Evolutionary conservation across 1,139 yeast genomes (phyloP).

Genomic region (Taiozyma sp.): DNA sequence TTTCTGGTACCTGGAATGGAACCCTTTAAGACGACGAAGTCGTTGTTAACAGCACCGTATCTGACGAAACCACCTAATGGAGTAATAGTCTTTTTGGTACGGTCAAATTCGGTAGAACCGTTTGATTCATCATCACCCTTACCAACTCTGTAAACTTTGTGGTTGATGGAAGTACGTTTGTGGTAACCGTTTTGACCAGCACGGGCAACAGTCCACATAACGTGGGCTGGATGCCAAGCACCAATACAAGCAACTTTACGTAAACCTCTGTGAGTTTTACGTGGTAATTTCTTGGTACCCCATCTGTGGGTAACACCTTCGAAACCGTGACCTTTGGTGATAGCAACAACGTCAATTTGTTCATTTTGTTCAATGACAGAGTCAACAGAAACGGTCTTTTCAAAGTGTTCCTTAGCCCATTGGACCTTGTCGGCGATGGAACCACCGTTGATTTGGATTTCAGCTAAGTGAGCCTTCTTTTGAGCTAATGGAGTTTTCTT

Average conservation of each 20-base stretch:
- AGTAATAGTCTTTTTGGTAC: constrained; percentile 98
- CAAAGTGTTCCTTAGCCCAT: constrained; percentile 99
- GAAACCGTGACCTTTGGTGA: constrained; percentile 99
- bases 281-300: constrained; percentile 99
- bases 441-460: constrained; percentile 99
- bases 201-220: constrained; percentile 99
- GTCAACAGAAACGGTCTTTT: constrained; percentile 95
- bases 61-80: constrained; percentile 99
- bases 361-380: constrained; percentile 98
- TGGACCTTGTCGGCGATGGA: constrained; percentile 94
- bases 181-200: constrained; percentile 99
- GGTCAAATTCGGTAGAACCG: constrained; percentile 98
- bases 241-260: constrained; percentile 99
- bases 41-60: constrained; percentile 98
- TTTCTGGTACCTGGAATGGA: constrained; percentile 99
- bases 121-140: constrained; percentile 89
- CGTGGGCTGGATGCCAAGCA: constrained; percentile 99
- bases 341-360: constrained; percentile 97
- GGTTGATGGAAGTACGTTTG: constrained; percentile 99
- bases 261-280: constrained; percentile 99
- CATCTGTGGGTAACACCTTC: constrained; percentile 99
- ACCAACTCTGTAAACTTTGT: constrained; percentile 99
- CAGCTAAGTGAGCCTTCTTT: constrained; percentile 99
- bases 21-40: constrained; percentile 96
- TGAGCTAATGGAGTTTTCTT: constrained; percentile 98